Conservation (phyloP, 495 filamentous ascomycete species). For the Penicillium lagena region DNA sequence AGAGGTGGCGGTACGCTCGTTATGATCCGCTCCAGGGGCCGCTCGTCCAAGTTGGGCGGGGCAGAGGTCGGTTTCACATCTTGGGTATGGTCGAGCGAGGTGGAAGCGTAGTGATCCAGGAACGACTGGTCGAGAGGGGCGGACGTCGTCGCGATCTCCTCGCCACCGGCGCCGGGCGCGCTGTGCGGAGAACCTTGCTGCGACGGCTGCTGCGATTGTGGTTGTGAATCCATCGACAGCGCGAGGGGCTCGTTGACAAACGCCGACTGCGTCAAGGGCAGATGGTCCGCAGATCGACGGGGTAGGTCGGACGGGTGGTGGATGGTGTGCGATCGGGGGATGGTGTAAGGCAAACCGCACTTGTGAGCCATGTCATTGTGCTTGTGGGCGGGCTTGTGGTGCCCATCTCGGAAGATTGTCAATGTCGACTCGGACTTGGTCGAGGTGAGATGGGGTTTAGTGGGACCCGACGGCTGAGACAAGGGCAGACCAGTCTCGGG, state of each 20-base stretch:
- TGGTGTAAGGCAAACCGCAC: constrained; percentile 73
- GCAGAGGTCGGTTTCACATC: constrained; percentile 20
- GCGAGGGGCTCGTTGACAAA: constrained; percentile 30
- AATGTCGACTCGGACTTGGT: constrained; percentile 78
- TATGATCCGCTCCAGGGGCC: constrained; percentile 30
- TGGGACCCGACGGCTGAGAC: constrained; percentile 27
- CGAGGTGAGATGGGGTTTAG: constrained; percentile 59
- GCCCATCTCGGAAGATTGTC: constrained; percentile 84
- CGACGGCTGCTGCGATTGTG: constrained; percentile 34
- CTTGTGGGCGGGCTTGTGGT: constrained; percentile 89
- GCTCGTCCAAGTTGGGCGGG: constrained; percentile 25
- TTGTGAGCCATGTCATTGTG: constrained; percentile 82
- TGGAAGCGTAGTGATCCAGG: constrained; percentile 44
- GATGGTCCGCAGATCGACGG: constrained; percentile 64
- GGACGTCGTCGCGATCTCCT: constrained; percentile 47
- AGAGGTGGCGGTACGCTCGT: constrained; percentile 32
- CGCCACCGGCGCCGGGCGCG: constrained; percentile 43
- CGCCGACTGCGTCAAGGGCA: constrained; percentile 44
- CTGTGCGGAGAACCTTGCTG: constrained; percentile 67
- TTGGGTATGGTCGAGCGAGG: constrained; percentile 29
- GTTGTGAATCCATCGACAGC: constrained; percentile 13
- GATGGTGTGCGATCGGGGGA: constrained; percentile 66
- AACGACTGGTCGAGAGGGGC: constrained; percentile 58
- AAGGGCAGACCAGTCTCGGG: constrained; percentile 19
- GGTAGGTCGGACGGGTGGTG: constrained; percentile 52